Conservation (phyloP, 2,329 filamentous ascomycete species). For the Stemphylium lycopersici region DNA sequence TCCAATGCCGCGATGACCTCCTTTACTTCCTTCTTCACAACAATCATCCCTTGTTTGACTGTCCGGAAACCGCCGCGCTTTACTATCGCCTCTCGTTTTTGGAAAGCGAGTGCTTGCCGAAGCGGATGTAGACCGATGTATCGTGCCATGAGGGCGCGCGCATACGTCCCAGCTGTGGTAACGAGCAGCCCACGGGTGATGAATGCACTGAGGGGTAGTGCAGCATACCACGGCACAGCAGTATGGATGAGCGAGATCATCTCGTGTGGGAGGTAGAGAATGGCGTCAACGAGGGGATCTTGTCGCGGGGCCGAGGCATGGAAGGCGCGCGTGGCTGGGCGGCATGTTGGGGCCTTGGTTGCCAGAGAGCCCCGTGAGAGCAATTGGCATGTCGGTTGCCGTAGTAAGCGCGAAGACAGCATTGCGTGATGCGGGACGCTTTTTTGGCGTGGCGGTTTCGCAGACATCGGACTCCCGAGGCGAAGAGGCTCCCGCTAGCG, state of each 20-base stretch:
- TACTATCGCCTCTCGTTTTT: conserved; percentile 30
- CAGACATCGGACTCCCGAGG: conserved; percentile 20
- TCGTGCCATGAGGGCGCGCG: conserved; percentile 48
- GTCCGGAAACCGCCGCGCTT: conserved; percentile 28
- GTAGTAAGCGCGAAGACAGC: conserved; percentile 30
- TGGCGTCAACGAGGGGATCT: conserved; percentile 50
- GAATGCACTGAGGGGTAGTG: conserved; percentile 62
- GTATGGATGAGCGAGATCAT: conserved; percentile 60
- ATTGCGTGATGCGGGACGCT: conserved; percentile 20
- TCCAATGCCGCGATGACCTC: conserved; percentile 34
- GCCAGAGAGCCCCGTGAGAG: conserved; percentile 16
- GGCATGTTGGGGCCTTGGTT: conserved; percentile 1
- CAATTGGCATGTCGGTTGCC: conserved; percentile 34
- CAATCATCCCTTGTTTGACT: conserved; percentile 20
- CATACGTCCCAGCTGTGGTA: conserved; percentile 54
- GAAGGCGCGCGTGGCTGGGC: conserved; percentile 51
- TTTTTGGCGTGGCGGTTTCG: conserved; percentile 8
- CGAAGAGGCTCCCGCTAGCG: conserved; percentile 20
- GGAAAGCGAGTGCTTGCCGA: conserved; percentile 36
- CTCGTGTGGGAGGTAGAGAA: conserved; percentile 53
- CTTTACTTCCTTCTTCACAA: conserved; percentile 24
- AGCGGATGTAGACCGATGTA: conserved; percentile 54
- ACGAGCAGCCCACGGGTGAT: conserved; percentile 56
- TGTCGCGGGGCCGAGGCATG: conserved; percentile 54
- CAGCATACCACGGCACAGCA: conserved; percentile 60